Evolutionary conservation across 2,329 filamentous ascomycete genomes (phyloP).

Genomic region (Beauveria brongniartii): DNA sequence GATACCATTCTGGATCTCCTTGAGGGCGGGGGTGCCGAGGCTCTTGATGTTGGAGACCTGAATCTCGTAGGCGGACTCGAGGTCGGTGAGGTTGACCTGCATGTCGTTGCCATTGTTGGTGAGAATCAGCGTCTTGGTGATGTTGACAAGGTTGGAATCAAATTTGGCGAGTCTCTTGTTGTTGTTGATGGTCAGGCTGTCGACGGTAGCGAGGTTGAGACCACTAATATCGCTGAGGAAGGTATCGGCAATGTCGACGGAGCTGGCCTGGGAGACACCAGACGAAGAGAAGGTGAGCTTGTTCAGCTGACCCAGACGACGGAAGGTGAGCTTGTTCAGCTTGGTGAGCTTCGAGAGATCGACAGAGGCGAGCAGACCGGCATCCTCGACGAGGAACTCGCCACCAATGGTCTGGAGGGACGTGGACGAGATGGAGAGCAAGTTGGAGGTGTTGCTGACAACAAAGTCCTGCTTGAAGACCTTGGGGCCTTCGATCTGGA

Average conservation of each 20-base stretch:
- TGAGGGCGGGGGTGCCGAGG: constrained; percentile 65
- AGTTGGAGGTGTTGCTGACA: constrained; percentile 48
- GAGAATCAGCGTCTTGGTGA: constrained; percentile 63
- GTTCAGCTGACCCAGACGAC: constrained; percentile 57
- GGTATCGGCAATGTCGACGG: constrained; percentile 77
- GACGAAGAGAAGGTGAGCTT: constrained; percentile 39
- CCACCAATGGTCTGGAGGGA: constrained; percentile 59
- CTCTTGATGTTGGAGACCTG: constrained; percentile 66
- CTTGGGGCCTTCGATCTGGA: constrained; percentile 55
- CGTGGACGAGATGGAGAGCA: constrained; percentile 55
- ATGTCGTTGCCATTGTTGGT: constrained; percentile 72
- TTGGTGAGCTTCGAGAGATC: constrained; percentile 55
- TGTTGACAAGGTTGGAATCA: constrained; percentile 68
- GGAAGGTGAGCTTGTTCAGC: constrained; percentile 62
- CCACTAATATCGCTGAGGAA: constrained; percentile 69
- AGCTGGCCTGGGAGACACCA: constrained; percentile 57
- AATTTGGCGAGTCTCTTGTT: constrained; percentile 73
- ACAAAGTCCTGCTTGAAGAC: constrained; percentile 50
- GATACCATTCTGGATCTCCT: constrained; percentile 67
- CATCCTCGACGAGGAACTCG: constrained; percentile 59
- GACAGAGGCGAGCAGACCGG: constrained; percentile 62
- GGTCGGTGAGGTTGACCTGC: constrained; percentile 65
- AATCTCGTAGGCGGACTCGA: constrained; percentile 47
- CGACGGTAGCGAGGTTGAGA: constrained; percentile 69
- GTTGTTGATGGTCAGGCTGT: constrained; percentile 77